phyloP scores from a whole-genome alignment of 768 basidiomycete genomes.

The Chalciporus sphaerocephalus region DNA sequence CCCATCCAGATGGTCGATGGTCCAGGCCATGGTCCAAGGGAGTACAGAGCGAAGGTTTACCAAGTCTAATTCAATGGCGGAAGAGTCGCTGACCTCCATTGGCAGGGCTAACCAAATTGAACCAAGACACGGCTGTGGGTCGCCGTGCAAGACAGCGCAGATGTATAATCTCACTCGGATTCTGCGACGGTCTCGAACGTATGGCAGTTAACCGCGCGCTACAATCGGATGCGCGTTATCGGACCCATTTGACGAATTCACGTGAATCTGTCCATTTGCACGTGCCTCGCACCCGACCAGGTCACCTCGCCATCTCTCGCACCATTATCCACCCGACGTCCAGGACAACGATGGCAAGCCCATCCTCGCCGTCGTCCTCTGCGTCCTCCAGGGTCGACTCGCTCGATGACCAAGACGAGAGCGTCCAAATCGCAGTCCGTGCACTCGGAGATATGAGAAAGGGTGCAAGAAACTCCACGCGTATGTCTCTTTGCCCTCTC shows the following conservation, averaged over 20 bases:
- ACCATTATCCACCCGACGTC: constrained; percentile 1
- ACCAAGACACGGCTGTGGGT: too few relatives aligned
- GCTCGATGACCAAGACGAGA: constrained; percentile 62
- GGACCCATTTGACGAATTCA: constrained; percentile 15
- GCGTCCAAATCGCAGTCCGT: constrained; percentile 71
- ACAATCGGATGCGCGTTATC: too few relatives aligned
- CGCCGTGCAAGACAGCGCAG: too few relatives aligned
- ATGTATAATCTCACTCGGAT: too few relatives aligned
- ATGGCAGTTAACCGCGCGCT: too few relatives aligned
- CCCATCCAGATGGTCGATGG: too few relatives aligned
- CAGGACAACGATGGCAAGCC: constrained; percentile 11
- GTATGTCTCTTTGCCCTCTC: constrained; percentile 11
- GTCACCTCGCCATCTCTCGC: background rate
- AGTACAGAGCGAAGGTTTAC: too few relatives aligned
- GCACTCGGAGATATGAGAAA: constrained; percentile 79
- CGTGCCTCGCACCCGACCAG: constrained; percentile 2
- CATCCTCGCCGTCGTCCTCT: constrained; percentile 13
- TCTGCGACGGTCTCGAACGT: too few relatives aligned
- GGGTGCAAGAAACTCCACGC: constrained; percentile 23
- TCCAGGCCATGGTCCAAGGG: too few relatives aligned
- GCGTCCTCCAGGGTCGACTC: constrained; percentile 4
- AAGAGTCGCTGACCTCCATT: background rate
- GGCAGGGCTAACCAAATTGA: too few relatives aligned
- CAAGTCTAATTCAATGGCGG: background rate
- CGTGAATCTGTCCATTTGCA: constrained; percentile 20